Evolutionary conservation across 352 stramenopile species (phyloP).

Genomic region (Phytophthora parvispora): DNA sequence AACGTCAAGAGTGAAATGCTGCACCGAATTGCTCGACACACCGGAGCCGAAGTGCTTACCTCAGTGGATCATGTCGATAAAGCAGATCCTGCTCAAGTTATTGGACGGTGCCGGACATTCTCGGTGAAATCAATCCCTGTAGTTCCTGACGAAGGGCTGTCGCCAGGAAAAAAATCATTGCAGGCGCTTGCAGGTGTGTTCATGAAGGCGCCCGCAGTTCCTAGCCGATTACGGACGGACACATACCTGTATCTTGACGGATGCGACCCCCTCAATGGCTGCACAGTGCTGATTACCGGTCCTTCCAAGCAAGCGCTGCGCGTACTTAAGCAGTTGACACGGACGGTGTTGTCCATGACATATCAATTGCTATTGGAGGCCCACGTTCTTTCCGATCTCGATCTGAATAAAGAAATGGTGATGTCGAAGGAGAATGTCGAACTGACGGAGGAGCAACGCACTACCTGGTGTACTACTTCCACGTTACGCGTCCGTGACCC

Average conservation of each 20-base stretch:
- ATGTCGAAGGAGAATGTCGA: slow-evolving; percentile 26
- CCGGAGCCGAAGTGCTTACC: slow-evolving; percentile 92
- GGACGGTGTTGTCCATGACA: slow-evolving; percentile 92
- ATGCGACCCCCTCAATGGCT: slow-evolving; percentile 95
- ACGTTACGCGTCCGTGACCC: slow-evolving; percentile 72
- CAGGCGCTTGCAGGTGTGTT: slow-evolving; percentile 39
- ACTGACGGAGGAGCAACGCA: slow-evolving; percentile 37
- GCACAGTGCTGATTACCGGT: slow-evolving; percentile 95
- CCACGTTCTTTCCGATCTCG: slow-evolving; percentile 93
- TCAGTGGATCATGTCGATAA: slow-evolving; percentile 95
- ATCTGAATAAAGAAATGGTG: slow-evolving; percentile 55
- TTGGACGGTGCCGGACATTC: slow-evolving; percentile 79
- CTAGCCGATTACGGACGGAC: slow-evolving; percentile 59
- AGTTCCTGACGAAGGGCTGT: slow-evolving; percentile 47
- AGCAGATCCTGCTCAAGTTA: slow-evolving; percentile 52
- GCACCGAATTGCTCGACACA: slow-evolving; percentile 94
- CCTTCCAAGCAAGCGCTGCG: slow-evolving; percentile 90
- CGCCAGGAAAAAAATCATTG: slow-evolving; percentile 35
- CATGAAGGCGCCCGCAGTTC: slow-evolving; percentile 28
- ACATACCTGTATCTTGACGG: slow-evolving; percentile 97
- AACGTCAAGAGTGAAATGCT: slow-evolving; percentile 96
- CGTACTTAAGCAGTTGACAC: slow-evolving; percentile 94
- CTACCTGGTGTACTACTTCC: slow-evolving; percentile 81
- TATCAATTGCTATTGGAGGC: slow-evolving; percentile 98
- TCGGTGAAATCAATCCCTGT: slow-evolving; percentile 67